These are phyloP conservation scores for Scheffersomyces quercinus DNA, from an alignment of 1,139 yeast genomes.

Conservation along the genomic window DNA sequence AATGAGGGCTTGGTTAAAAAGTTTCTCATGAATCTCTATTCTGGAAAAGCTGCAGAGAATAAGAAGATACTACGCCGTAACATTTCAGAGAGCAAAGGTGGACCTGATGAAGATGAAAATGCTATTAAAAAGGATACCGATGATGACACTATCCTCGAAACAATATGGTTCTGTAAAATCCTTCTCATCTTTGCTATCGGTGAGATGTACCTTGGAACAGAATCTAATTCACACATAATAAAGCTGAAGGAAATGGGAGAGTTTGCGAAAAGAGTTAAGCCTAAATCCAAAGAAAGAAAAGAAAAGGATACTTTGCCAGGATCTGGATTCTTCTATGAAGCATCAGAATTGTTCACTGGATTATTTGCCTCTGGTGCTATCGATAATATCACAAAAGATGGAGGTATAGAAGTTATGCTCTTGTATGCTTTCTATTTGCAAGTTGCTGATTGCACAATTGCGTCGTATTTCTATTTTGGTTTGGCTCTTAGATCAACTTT, in stretches of 20 bases:
- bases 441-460: conserved; percentile 82
- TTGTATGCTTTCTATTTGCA: conserved; percentile 80
- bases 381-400: conserved; percentile 73
- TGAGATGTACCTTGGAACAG: conserved; percentile 81
- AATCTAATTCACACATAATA: conserved; percentile 43
- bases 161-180: conserved; percentile 80
- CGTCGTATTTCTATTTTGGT: conserved; percentile 80
- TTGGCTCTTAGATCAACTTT: conserved; percentile 74
- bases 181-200: conserved; percentile 78
- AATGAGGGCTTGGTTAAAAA: conserved; percentile 77
- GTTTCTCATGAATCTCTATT: conserved; percentile 60
- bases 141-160: conserved; percentile 64
- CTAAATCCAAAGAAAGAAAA: conserved; percentile 10
- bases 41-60: conserved; percentile 45
- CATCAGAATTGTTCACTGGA: conserved; percentile 73
- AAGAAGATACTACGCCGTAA: conserved; percentile 41
- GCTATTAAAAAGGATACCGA: conserved; percentile 44
- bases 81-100: conserved; percentile 16
- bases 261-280: conserved; percentile 12
- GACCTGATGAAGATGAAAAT: conserved; percentile 44
- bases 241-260: conserved; percentile 40
- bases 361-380: conserved; percentile 78
- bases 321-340: conserved; percentile 72
- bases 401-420: conserved; percentile 78
- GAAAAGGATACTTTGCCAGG: conserved; percentile 60